Conservation (phyloP, 2,329 filamentous ascomycete species). For the Xylaria arbuscula region DNA sequence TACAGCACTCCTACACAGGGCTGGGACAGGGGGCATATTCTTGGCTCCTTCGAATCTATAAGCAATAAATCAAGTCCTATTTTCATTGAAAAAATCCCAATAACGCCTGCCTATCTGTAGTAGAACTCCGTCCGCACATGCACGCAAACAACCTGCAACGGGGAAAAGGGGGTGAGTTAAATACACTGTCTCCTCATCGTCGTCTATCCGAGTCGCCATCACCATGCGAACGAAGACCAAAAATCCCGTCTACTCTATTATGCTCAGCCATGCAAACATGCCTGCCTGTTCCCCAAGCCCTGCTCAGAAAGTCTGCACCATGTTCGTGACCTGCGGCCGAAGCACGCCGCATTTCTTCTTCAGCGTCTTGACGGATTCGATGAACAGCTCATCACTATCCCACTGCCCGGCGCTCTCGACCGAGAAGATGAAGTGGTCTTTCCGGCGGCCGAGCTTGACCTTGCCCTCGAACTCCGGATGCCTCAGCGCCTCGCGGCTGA, state of each 20-base stretch:
- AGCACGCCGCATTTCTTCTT: slow-evolving; percentile 85
- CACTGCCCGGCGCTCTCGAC: slow-evolving; percentile 96
- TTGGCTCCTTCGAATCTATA: slow-evolving; percentile 15
- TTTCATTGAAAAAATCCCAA: slow-evolving; percentile 25
- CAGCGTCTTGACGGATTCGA: slow-evolving; percentile 86
- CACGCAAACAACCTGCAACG: slow-evolving; percentile 24
- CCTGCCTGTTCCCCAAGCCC: neutral
- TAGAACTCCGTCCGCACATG: slow-evolving; percentile 39
- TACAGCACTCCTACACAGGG: too few relatives aligned
- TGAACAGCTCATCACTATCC: slow-evolving; percentile 91
- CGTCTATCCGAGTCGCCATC: slow-evolving; percentile 7
- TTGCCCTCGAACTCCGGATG: slow-evolving; percentile 95
- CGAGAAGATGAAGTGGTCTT: slow-evolving; percentile 97
- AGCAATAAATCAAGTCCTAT: slow-evolving; percentile 19
- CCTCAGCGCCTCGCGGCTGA: slow-evolving; percentile 90
- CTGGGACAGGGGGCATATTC: too few relatives aligned
- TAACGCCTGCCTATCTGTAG: slow-evolving; percentile 35
- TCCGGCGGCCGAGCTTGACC: slow-evolving; percentile 88
- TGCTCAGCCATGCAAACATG: neutral
- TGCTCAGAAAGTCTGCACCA: slow-evolving; percentile 58
- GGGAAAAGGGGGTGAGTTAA: neutral
- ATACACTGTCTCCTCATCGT: slow-evolving; percentile 5
- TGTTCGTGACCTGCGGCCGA: slow-evolving; percentile 75
- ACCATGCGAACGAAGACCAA: neutral
- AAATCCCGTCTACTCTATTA: neutral